These are phyloP conservation scores for Apiospora aurea DNA, from an alignment of 2,329 filamentous ascomycete species.

Conservation along the genomic window DNA sequence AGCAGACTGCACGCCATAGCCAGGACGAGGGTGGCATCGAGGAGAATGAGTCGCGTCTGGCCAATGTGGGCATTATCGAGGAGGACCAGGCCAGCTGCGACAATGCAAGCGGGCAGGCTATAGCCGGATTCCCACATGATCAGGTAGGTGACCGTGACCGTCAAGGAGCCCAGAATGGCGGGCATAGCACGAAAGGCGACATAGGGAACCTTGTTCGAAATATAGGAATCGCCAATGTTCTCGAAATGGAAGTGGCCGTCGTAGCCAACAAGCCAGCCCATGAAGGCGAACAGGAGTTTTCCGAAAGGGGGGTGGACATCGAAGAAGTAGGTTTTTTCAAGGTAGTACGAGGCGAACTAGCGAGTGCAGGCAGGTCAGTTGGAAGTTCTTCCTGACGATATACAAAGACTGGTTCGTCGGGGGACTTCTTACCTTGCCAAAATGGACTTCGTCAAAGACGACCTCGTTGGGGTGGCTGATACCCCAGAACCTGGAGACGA, in stretches of 20 bases:
- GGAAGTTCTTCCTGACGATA: not conserved
- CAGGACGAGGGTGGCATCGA: constrained; percentile 92
- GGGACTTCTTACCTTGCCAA: constrained; percentile 81
- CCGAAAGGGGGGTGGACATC: constrained; percentile 98
- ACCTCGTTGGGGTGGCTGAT: constrained; percentile 96
- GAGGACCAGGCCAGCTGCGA: constrained; percentile 85
- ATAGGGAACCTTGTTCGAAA: constrained; percentile 95
- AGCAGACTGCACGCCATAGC: constrained; percentile 96
- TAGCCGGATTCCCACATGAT: constrained; percentile 99
- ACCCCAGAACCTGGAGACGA: constrained; percentile 93
- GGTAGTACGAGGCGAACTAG: constrained; percentile 80
- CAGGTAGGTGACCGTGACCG: constrained; percentile 90
- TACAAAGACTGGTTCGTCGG: constrained; percentile 3
- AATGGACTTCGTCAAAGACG: constrained; percentile 98
- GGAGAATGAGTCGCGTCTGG: constrained; percentile 91
- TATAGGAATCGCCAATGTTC: constrained; percentile 98
- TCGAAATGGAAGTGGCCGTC: constrained; percentile 98
- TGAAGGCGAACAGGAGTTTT: constrained; percentile 95
- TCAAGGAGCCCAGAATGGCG: constrained; percentile 88
- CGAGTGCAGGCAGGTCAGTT: constrained; percentile 26
- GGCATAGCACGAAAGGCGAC: constrained; percentile 94
- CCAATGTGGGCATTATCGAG: constrained; percentile 98
- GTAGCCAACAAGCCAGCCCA: constrained; percentile 97
- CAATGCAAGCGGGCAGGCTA: constrained; percentile 87
- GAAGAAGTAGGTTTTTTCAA: constrained; percentile 99